phyloP scores from a whole-genome alignment of 352 stramenopile species.

The Phytophthora chlamydospora region DNA sequence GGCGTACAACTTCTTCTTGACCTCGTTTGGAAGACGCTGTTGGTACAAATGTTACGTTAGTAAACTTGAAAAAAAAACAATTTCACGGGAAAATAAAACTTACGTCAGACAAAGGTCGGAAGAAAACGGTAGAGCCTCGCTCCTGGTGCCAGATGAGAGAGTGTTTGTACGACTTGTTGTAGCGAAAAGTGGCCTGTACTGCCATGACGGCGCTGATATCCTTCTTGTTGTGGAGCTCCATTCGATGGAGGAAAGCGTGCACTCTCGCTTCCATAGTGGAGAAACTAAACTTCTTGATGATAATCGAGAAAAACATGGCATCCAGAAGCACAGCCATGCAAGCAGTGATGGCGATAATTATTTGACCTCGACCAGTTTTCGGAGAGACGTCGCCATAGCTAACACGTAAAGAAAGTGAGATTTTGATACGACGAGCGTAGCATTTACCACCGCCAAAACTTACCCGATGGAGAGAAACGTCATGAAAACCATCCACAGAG shows the following conservation, averaged over 20 bases:
- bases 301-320: slow-evolving; percentile 58
- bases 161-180: slow-evolving; percentile 66
- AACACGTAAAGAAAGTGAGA: not conserved
- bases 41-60: not conserved
- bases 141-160: slow-evolving; percentile 78
- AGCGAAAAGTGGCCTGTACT: slow-evolving; percentile 70
- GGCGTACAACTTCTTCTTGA: slow-evolving; percentile 79
- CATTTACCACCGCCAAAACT: not conserved
- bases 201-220: slow-evolving; percentile 69
- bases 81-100: slow-evolving; percentile 5
- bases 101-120: slow-evolving; percentile 68
- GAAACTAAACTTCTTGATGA: slow-evolving; percentile 72
- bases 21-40: slow-evolving; percentile 70
- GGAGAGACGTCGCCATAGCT: slow-evolving; percentile 55
- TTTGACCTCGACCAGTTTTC: slow-evolving; percentile 29
- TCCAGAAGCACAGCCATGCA: slow-evolving; percentile 44
- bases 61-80: no score
- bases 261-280: slow-evolving; percentile 69
- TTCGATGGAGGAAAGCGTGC: slow-evolving; percentile 68
- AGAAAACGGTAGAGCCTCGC: slow-evolving; percentile 42
- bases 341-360: slow-evolving; percentile 37
- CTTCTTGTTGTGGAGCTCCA: slow-evolving; percentile 67
- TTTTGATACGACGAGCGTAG: no score
- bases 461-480: slow-evolving; percentile 57
- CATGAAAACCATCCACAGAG: slow-evolving; percentile 54